phyloP scores from a whole-genome alignment of 1,139 yeast genomes.

The Lodderomyces margitis region DNA sequence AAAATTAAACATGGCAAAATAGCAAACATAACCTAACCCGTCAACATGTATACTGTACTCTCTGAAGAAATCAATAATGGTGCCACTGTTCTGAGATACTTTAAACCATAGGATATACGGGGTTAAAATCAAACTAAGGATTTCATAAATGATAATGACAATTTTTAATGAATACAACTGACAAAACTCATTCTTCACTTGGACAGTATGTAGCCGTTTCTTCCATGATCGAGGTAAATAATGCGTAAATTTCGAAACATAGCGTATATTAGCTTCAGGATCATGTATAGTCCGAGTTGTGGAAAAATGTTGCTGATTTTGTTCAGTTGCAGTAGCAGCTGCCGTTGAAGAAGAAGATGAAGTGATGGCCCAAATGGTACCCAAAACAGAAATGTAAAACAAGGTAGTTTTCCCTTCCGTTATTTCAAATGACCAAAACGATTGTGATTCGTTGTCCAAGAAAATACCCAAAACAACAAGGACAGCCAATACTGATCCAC shows the following conservation, averaged over 20 bases:
- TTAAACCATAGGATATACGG: conserved; percentile 89
- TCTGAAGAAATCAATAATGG: conserved; percentile 83
- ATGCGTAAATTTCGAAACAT: conserved; percentile 85
- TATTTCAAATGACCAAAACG: conserved; percentile 85
- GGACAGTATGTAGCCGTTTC: conserved; percentile 76
- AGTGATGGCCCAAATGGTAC: conserved; percentile 76
- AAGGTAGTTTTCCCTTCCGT: conserved; percentile 77
- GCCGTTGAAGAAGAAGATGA: conserved; percentile 17
- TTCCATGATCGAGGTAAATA: conserved; percentile 87
- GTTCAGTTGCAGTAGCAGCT: conserved; percentile 13
- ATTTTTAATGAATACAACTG: conserved; percentile 72
- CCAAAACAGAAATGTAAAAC: conserved; percentile 85
- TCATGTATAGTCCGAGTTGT: conserved; percentile 56
- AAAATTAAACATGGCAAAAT: conserved; percentile 87
- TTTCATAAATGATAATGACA: conserved; percentile 70
- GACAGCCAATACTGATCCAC: conserved; percentile 89
- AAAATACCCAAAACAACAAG: conserved; percentile 76
- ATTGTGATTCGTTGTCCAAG: conserved; percentile 76
- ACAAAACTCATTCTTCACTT: conserved; percentile 81
- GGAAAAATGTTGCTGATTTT: conserved; percentile 28
- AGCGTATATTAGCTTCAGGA: conserved; percentile 79
- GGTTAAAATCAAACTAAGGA: conserved; percentile 75
- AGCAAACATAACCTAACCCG: conserved; percentile 92
- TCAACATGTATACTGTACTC: conserved; percentile 89
- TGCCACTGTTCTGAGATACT: conserved; percentile 67